Percentiles rank a stretch among this genome's conserved stretches.
These are phyloP conservation scores for Mycena belliarum DNA, from an alignment of 768 basidiomycete species.

Conservation along the genomic window DNA sequence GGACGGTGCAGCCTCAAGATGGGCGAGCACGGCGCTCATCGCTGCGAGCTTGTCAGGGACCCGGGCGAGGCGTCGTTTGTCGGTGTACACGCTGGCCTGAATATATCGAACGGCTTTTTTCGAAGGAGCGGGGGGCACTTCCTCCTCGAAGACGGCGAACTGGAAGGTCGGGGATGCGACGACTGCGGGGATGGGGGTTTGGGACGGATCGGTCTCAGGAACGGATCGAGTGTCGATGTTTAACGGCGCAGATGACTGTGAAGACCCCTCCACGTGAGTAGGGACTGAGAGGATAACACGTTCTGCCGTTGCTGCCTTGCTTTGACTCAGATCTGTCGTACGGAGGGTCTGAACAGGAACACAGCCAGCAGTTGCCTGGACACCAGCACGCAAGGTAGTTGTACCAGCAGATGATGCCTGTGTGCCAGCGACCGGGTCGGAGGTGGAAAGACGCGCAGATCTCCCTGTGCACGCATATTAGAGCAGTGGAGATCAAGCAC, in stretches of 20 bases:
- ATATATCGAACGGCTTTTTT: too few relatives aligned
- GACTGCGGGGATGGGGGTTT: not conserved
- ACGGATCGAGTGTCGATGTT: too few relatives aligned
- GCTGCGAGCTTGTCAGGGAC: not conserved
- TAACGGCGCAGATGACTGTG: too few relatives aligned
- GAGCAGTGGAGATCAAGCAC: not conserved
- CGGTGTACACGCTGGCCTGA: not conserved
- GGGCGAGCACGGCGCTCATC: not conserved
- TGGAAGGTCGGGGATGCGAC: not conserved
- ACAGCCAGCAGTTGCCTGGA: not conserved
- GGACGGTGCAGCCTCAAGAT: not conserved
- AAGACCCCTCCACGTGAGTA: too few relatives aligned
- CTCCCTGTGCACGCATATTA: not conserved
- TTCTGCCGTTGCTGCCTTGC: too few relatives aligned
- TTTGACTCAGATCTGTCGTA: too few relatives aligned
- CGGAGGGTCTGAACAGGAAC: not conserved
- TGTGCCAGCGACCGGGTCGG: not conserved
- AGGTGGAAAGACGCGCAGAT: not conserved
- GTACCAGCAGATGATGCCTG: not conserved
- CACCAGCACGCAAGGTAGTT: too few relatives aligned
- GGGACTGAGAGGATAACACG: too few relatives aligned
- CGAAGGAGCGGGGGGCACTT: too few relatives aligned
- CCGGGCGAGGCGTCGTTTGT: not conserved
- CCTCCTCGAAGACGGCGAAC: too few relatives aligned
- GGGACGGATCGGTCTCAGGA: not conserved